Percentiles rank a stretch among this genome's conserved stretches.
Conservation (phyloP, 345 rosid species). For the Dipteronia dyeriana region DNA sequence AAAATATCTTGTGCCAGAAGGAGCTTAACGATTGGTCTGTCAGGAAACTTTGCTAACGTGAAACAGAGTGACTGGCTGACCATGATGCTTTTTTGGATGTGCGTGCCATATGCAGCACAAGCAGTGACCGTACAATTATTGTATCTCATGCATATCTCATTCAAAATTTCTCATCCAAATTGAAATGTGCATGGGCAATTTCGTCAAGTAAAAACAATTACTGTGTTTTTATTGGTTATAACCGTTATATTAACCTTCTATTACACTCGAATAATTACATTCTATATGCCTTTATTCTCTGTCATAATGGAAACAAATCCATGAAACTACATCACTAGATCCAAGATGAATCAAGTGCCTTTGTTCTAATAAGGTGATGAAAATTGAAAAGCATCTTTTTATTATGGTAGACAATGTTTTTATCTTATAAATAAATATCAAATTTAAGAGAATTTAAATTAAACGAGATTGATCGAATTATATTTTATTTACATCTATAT, state of each 20-base stretch:
- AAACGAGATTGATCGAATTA: no score
- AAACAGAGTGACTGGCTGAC: neutral
- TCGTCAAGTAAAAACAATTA: neutral
- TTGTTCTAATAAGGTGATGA: no score
- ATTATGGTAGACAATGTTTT: no score
- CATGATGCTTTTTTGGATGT: neutral
- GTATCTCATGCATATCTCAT: neutral
- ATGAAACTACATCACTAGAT: no score
- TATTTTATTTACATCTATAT: no score
- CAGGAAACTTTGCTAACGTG: neutral
- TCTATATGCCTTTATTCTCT: no score
- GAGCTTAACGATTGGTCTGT: conserved; percentile 15
- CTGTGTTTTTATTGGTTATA: neutral
- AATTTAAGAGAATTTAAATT: no score
- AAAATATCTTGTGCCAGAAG: conserved; percentile 17
- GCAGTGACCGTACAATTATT: neutral
- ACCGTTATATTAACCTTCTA: neutral
- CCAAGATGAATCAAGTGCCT: no score
- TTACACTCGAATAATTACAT: neutral
- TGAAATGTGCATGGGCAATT: neutral
- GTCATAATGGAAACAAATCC: no score
- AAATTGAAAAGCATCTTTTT: no score
- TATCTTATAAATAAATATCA: no score
- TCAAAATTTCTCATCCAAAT: neutral
- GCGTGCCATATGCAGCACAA: neutral